Evolutionary conservation across 345 rosid genomes (phyloP).

Genomic region (Ceriops zippeliana): DNA sequence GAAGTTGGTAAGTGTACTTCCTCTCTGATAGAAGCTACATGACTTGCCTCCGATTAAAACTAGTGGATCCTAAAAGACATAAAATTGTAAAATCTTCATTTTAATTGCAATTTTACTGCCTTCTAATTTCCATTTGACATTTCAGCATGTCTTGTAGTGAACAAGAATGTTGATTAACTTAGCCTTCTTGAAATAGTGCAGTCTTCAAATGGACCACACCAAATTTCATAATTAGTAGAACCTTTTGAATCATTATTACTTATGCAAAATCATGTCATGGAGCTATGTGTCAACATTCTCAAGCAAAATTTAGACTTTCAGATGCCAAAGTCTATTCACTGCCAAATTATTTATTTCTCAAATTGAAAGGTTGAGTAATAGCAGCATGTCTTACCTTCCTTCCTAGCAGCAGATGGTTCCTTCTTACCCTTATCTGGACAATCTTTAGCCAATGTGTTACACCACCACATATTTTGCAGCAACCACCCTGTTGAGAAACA

Average conservation of each 20-base stretch:
- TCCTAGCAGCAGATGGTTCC: slow-evolving; percentile 20
- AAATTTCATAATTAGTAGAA: no score
- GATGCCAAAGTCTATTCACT: not conserved
- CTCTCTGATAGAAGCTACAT: no score
- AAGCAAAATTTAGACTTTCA: not conserved
- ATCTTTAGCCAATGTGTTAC: slow-evolving; percentile 89
- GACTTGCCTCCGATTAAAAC: no score
- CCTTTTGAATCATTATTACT: no score
- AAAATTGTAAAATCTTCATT: no score
- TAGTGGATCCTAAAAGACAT: no score
- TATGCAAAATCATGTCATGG: no score
- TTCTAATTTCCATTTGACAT: no score
- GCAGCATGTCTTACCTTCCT: slow-evolving; percentile 32
- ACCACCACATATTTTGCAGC: slow-evolving; percentile 88
- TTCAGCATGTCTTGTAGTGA: not conserved
- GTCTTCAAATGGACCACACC: no score
- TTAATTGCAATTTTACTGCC: no score
- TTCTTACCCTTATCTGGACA: slow-evolving; percentile 68
- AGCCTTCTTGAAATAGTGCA: no score
- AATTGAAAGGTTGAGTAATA: not conserved
- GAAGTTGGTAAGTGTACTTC: no score
- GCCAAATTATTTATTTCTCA: not conserved
- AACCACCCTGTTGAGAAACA: slow-evolving; percentile 61
- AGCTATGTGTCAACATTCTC: not conserved
- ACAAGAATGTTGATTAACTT: not conserved